Evolutionary conservation across 345 rosid genomes (phyloP), one percentile per base, ranked within the genome.

Genomic region (Hirschfeldia incana): DNA sequence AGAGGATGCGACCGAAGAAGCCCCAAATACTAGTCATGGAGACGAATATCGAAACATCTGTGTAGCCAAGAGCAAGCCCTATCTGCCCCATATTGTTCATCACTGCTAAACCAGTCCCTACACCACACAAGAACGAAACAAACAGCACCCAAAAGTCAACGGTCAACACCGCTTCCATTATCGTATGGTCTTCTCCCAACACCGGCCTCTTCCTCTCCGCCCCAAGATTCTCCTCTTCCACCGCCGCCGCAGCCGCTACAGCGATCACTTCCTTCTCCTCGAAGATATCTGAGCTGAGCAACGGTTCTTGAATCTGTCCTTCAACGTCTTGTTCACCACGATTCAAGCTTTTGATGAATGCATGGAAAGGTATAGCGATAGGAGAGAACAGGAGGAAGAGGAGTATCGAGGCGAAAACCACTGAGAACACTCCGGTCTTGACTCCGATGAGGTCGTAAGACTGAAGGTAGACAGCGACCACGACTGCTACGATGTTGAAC

Each of bases 11-110:
- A 0, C 99, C 99, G 21, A 95, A 95, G 78, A 95, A 93, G 0
- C 99, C 99, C 93, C 92, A 93, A 51, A 95, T 91, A 42, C 99
- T 95, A 0, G 87, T 89, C 70, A 95, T 72, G 1, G 99, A 93
- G 15, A 95, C 89, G 69, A 95, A 95, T 0, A 93, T 87, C 0
- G 99, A 93, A 16, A 93, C 98, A 37, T 95, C 91, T 17, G 80
- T 80, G 85, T 95, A 90, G 26, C 99, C 99, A 72, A 93, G 93
- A 0, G 99, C 91, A 76, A 84, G 72, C 0, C 99, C 99, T 3
- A 95, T 95, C 80, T 95, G 99, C 6, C 94, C 98, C 96, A 90
- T 88, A 44, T 95, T 95, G 78, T 95, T 93, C 91, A 88, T 88
- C 53, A 53, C 60, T 15, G 60, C 60, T 16, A 53, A 53, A 53